phyloP scores from a whole-genome alignment of 306 rosid genomes.

The Quercus agrifolia region DNA sequence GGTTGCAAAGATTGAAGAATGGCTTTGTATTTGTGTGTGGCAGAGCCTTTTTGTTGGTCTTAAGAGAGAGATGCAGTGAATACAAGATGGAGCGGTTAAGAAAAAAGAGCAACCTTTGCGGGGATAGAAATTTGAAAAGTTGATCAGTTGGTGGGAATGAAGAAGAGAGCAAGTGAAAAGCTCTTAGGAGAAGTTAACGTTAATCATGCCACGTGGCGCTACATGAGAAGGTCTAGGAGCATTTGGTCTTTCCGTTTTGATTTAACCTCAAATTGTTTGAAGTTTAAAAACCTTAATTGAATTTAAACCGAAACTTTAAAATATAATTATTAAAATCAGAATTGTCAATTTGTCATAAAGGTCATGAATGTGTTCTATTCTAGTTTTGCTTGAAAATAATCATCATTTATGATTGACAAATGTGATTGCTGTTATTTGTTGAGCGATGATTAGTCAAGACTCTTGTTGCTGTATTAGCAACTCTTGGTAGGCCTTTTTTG shows the following conservation, averaged over 20 bases:
- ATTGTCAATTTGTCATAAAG: too few species aligned
- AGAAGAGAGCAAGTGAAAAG: conserved; percentile 9
- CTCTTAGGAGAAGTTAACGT: conserved; percentile 30
- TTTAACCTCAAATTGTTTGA: background rate
- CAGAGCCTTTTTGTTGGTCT: background rate
- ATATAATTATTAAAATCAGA: background rate
- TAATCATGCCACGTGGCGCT: conserved; percentile 43
- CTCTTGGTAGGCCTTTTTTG: too few species aligned
- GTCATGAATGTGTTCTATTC: too few species aligned
- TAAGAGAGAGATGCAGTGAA: conserved; percentile 6
- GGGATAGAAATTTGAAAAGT: conserved; percentile 48
- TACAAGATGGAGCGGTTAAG: conserved; percentile 68
- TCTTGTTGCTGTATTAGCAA: too few species aligned
- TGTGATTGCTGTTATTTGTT: too few species aligned
- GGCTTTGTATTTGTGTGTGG: conserved; percentile 7
- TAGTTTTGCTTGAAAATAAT: too few species aligned
- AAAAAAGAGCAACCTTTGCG: conserved; percentile 51
- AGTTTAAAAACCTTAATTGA: background rate
- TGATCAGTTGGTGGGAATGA: conserved; percentile 57
- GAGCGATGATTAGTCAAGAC: too few species aligned
- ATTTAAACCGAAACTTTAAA: too few species aligned
- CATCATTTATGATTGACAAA: too few species aligned
- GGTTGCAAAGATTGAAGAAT: conserved; percentile 25
- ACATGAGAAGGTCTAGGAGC: conserved; percentile 6
- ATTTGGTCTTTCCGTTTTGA: conserved; percentile 22